A percentile compares a stretch with the other conserved stretches of the same genome.
Conservation (phyloP, 179 eudicot genomes). For the Kewa caespitosa region DNA sequence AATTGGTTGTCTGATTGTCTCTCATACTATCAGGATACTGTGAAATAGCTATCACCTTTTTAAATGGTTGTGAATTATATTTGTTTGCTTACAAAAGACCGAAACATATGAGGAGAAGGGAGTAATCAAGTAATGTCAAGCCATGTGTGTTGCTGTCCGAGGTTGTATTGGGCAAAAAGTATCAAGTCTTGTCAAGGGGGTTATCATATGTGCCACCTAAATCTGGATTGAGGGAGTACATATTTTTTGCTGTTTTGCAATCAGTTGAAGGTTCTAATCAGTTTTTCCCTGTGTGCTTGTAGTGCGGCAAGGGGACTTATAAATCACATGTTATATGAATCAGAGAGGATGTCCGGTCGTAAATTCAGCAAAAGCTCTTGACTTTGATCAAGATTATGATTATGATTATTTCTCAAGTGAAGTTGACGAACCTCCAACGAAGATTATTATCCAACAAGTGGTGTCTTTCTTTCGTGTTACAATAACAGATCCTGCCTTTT, state of each 20-base stretch:
- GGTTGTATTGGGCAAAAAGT: no score
- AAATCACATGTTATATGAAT: slow-evolving; percentile 82
- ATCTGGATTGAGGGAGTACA: neutral
- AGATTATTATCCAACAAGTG: neutral
- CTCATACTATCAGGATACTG: no score
- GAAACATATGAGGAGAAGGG: no score
- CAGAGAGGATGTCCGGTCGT: slow-evolving; percentile 73
- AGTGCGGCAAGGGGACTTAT: slow-evolving; percentile 97
- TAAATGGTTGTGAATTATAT: no score
- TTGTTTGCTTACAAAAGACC: no score
- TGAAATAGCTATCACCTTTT: no score
- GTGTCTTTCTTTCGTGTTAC: neutral
- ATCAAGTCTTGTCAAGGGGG: no score
- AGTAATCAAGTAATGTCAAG: no score
- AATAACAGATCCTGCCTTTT: slow-evolving; percentile 4
- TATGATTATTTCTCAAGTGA: neutral
- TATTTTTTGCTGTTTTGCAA: neutral
- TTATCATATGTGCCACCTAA: neutral
- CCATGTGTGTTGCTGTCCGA: no score
- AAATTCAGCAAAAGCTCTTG: slow-evolving; percentile 55
- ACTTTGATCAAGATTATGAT: slow-evolving; percentile 22
- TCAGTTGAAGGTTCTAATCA: neutral
- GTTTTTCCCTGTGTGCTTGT: slow-evolving; percentile 27
- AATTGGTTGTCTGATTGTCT: no score
- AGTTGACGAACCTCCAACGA: neutral